Evolutionary conservation across 331 rosid genomes (phyloP).

Genomic region (Quercus phellos): DNA sequence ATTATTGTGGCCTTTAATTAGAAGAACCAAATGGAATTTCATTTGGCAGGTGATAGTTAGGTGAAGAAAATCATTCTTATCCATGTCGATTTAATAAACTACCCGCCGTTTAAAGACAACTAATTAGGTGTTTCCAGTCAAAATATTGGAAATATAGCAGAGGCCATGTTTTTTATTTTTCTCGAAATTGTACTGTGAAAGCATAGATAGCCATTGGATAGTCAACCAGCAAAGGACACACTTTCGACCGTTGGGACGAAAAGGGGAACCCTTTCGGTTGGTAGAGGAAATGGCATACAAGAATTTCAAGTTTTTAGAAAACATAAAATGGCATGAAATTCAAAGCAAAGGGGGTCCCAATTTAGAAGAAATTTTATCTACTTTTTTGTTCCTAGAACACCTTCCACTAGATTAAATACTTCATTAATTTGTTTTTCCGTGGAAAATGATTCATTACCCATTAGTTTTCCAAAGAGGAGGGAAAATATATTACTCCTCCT

Average conservation of each 20-base stretch:
- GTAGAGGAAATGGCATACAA: conserved; percentile 29
- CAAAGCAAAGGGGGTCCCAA: conserved; percentile 34
- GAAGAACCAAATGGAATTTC: conserved; percentile 17
- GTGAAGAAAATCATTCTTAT: conserved; percentile 26
- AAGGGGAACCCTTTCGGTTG: conserved; percentile 32
- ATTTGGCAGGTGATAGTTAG: conserved; percentile 38
- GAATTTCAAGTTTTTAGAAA: conserved; percentile 29
- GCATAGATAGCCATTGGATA: conserved; percentile 2
- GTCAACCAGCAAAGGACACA: conserved; percentile 30
- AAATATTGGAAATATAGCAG: conserved; percentile 7
- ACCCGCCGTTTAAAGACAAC: conserved; percentile 13
- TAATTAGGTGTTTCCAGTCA: conserved; percentile 17
- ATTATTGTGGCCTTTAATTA: conserved; percentile 4
- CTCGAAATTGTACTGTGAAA: neutral
- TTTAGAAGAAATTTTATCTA: conserved; percentile 5
- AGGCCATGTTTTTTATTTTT: neutral
- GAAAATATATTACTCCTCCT: neutral
- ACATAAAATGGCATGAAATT: conserved; percentile 7
- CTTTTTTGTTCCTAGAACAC: conserved; percentile 24
- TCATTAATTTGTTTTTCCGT: no score
- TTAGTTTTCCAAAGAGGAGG: conserved; percentile 5
- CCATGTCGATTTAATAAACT: neutral
- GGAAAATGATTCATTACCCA: neutral
- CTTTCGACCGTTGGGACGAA: conserved; percentile 31
- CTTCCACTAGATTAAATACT: conserved; percentile 25